A percentile compares a stretch with the other conserved stretches of the same genome.
Evolutionary conservation across 371 early-diverging fungal species (phyloP).

Genomic region (Massospora cicadina): DNA sequence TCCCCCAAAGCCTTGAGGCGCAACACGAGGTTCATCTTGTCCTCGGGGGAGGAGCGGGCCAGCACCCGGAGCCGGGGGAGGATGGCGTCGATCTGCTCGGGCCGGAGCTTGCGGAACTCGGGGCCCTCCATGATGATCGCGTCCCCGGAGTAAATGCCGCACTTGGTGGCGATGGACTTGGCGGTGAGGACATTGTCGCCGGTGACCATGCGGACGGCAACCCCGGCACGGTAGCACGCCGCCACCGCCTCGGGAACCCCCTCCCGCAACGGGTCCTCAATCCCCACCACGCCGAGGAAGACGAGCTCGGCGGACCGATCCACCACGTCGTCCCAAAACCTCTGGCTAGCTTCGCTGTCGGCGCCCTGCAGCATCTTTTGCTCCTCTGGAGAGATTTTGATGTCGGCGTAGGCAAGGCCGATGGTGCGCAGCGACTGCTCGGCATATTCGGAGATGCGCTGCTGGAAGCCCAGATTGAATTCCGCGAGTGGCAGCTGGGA

Average conservation of each 20-base stretch:
- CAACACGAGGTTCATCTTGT: conserved; percentile 50
- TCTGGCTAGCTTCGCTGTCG: conserved; percentile 18
- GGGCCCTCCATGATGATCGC: conserved; percentile 53
- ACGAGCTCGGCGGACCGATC: conserved; percentile 15
- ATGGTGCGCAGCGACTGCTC: conserved; percentile 42
- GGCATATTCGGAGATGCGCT: conserved; percentile 42
- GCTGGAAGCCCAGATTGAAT: conserved; percentile 15
- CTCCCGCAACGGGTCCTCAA: conserved; percentile 54
- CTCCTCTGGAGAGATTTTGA: conserved; percentile 13
- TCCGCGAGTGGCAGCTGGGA: not conserved
- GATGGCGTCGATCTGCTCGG: conserved; percentile 26
- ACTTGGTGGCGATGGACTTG: conserved; percentile 49
- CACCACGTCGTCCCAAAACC: not conserved
- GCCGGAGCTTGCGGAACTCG: conserved; percentile 31
- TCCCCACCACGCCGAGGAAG: conserved; percentile 40
- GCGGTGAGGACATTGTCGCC: conserved; percentile 63
- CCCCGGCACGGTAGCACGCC: conserved; percentile 52
- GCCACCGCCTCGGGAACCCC: conserved; percentile 48
- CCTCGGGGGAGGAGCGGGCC: conserved; percentile 55
- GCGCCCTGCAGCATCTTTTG: conserved; percentile 19
- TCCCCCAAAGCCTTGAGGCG: conserved; percentile 38
- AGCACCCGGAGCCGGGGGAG: conserved; percentile 46
- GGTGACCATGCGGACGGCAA: conserved; percentile 71
- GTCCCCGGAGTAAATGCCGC: conserved; percentile 39
- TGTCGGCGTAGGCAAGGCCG: conserved; percentile 50